These are phyloP conservation scores for Condylostoma magnum DNA, from an alignment of 169 alveolate genomes.

Conservation along the genomic window DNA sequence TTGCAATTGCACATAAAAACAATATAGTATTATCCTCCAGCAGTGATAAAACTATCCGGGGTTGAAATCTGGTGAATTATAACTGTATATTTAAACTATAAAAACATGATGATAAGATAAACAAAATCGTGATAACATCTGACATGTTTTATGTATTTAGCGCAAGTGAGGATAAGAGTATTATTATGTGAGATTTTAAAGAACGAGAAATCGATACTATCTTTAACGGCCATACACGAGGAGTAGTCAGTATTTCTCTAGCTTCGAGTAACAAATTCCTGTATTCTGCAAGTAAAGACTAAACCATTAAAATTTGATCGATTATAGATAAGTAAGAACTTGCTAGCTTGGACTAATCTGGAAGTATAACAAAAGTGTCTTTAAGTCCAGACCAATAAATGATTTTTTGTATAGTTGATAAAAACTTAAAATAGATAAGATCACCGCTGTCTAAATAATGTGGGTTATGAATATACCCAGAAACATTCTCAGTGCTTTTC, in stretches of 20 bases:
- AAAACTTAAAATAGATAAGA: not conserved
- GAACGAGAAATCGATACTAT: too few relatives aligned
- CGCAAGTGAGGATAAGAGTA: too few relatives aligned
- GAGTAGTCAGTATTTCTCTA: not conserved
- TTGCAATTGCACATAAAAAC: not conserved
- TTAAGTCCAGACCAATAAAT: not conserved
- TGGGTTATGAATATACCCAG: not conserved
- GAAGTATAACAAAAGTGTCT: not conserved
- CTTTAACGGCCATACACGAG: not conserved
- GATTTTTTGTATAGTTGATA: not conserved
- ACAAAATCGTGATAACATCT: too few relatives aligned
- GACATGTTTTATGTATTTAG: too few relatives aligned
- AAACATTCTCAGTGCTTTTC: not conserved
- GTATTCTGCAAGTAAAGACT: not conserved
- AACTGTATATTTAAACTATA: too few relatives aligned
- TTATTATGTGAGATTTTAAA: too few relatives aligned
- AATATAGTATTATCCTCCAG: not conserved
- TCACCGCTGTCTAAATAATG: not conserved
- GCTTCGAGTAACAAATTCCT: not conserved
- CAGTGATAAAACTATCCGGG: constrained; percentile 19
- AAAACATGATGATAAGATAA: too few relatives aligned
- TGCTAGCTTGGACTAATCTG: not conserved
- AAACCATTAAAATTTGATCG: not conserved
- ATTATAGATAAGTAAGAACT: not conserved
- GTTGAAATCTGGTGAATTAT: too few relatives aligned